phyloP scores from a whole-genome alignment of 1,139 yeast genomes.

The Suhomyces atakaporum region DNA sequence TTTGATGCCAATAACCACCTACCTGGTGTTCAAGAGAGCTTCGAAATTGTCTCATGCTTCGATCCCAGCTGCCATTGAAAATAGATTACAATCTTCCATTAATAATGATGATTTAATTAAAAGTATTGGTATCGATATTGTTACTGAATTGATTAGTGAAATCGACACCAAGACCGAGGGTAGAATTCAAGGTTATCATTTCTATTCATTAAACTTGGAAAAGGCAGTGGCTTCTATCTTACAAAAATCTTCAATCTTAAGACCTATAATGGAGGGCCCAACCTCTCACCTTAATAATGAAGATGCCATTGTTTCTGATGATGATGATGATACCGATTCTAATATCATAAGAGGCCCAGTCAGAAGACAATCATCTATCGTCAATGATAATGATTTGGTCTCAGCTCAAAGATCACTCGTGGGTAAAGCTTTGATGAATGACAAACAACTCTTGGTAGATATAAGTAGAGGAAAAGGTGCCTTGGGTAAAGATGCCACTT shows the following conservation, averaged over 20 bases:
- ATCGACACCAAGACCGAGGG: slow-evolving; percentile 55
- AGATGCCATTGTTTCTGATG: slow-evolving; percentile 40
- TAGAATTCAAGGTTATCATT: slow-evolving; percentile 77
- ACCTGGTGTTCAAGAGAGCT: slow-evolving; percentile 81
- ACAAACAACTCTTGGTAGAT: slow-evolving; percentile 62
- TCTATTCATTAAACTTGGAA: slow-evolving; percentile 86
- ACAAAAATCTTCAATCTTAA: slow-evolving; percentile 55
- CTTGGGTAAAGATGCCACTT: slow-evolving; percentile 87
- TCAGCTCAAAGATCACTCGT: slow-evolving; percentile 26
- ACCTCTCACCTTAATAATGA: slow-evolving; percentile 23
- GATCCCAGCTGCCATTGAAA: slow-evolving; percentile 54
- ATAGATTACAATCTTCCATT: slow-evolving; percentile 55
- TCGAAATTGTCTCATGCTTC: slow-evolving; percentile 88
- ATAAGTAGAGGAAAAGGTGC: slow-evolving; percentile 85
- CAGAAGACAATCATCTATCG: slow-evolving; percentile 48
- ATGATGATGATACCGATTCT: slow-evolving; percentile 18
- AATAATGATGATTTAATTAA: slow-evolving; percentile 86
- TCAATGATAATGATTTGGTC: slow-evolving; percentile 50
- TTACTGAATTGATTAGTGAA: slow-evolving; percentile 62
- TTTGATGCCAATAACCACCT: slow-evolving; percentile 94
- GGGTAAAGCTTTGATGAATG: slow-evolving; percentile 29
- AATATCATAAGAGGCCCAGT: slow-evolving; percentile 14
- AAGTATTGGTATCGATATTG: slow-evolving; percentile 73
- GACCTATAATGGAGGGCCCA: slow-evolving; percentile 26
- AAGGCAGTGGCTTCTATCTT: slow-evolving; percentile 87